Evolutionary conservation across 768 basidiomycete species (phyloP), one percentile per base, ranked within the genome.

Genomic region (Lanmaoa pseudosensibilis): DNA sequence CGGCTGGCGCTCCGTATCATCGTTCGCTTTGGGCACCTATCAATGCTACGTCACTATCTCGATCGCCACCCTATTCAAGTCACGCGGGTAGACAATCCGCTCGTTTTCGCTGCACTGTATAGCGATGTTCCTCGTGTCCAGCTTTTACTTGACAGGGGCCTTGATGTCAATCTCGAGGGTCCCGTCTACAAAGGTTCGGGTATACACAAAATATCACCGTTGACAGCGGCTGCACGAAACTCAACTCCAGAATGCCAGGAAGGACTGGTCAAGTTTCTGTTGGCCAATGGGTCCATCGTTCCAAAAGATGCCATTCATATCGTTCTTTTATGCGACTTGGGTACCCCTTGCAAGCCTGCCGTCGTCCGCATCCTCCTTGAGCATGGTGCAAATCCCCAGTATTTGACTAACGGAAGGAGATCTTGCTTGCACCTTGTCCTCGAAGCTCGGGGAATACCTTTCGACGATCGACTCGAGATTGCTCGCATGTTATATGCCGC

Each of bases 81-180:
- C 27, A 27, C 27, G 27, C 27, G 6, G 27, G 27, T 6, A 27
- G 27, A 27, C 27, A 27, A 27, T 27, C 27, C 27, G 5, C 27
- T 27, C 27, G 6, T 27, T 6, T 27, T 27, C 27, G 27, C 27
- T 4, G 27, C 27, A 27, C 27, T 27, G 27, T 27, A 27, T 27
- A 6, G 27, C 6, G 27, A 27, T 27, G 27, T 27, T 27, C 27
- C 27, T 27, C 27, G 27, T 27, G 27, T 40, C 32, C 23, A 46
- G 19, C 15, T 54, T 5, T 9, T 45, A n/a, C 50, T 55, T 18
- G 58, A 57, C 36, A 50, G 54, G 50, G 51, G 53, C 38, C 40
- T 53, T 49, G 63, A 57, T 32, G 45, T 56, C 43, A 55, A 52
- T 45, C 37, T 38, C 15, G 41, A 37, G 19, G 41, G 40, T 23